phyloP scores from a whole-genome alignment of 495 filamentous ascomycete species.

The Penicillium ochrochloron region DNA sequence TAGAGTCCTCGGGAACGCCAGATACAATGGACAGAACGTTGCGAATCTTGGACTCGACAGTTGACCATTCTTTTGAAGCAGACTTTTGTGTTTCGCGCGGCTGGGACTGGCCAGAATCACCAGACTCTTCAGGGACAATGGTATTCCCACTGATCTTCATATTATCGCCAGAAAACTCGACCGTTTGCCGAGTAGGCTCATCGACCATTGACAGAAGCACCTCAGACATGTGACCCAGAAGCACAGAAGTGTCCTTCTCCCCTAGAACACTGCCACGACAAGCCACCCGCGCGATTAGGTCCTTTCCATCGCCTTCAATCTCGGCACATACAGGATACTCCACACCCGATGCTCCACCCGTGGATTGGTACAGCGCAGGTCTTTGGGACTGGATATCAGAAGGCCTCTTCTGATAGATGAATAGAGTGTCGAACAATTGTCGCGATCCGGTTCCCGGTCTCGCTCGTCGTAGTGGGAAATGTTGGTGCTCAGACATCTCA shows the following conservation, averaged over 20 bases:
- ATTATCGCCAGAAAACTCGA: conserved; percentile 52
- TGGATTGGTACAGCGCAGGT: conserved; percentile 54
- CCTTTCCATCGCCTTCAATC: conserved; percentile 62
- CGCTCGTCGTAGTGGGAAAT: conserved; percentile 47
- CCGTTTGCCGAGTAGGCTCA: conserved; percentile 47
- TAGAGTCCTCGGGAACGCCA: conserved; percentile 59
- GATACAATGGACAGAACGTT: conserved; percentile 68
- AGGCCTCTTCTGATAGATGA: conserved; percentile 73
- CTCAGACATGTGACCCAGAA: conserved; percentile 59
- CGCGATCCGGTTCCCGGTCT: conserved; percentile 29
- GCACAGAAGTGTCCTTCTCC: conserved; percentile 38
- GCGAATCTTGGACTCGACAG: conserved; percentile 57
- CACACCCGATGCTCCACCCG: conserved; percentile 62
- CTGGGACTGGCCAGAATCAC: not conserved
- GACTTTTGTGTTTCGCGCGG: not conserved
- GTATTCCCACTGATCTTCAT: conserved; percentile 59
- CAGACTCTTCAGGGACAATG: conserved; percentile 28
- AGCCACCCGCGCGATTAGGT: conserved; percentile 69
- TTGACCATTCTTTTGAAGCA: conserved; percentile 22
- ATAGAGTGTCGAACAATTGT: conserved; percentile 77
- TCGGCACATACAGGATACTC: conserved; percentile 84
- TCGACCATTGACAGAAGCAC: conserved; percentile 58
- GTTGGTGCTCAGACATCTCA: conserved; percentile 61
- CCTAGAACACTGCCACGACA: conserved; percentile 61
- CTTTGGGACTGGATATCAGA: not conserved